Evolutionary conservation across 768 basidiomycete genomes (phyloP), one percentile per base, ranked within the genome.

Genomic region (Tephrocybe sp.): DNA sequence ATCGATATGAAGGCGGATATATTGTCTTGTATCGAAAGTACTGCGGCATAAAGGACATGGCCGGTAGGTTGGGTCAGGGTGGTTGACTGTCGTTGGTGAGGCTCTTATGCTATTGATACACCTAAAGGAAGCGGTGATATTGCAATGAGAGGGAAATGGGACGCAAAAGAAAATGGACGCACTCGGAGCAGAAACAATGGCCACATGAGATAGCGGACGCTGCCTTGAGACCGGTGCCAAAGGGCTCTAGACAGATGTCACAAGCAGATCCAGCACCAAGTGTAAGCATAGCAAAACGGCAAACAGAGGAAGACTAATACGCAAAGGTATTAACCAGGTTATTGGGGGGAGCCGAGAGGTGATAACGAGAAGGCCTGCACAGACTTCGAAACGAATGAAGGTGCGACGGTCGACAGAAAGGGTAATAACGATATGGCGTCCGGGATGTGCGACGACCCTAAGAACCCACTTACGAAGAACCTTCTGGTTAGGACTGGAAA

Each of bases 161-260:
- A n/a, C n/a, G n/a, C n/a, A n/a, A n/a, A 41, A 6, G 38, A 36
- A n/a, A 31, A 6, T n/a, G 11, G 22, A 70, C 75, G 47, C 47
- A 73, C 71, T 62, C 65, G 53, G 68, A 66, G 58, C 84, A 89
- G 66, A 87, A 87, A 48, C 82, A 78, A 62, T 89, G 86, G 15
- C 88, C 88, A 53, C 88, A 90, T 41, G 73, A 52, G 57, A 88
- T 84, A 42, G 80, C 76, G 59, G 83, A 79, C 43, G 86, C 86
- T 7, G 76, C 72, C 61, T 79, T 82, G 39, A 56, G 56, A 42
- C 77, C 78, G 45, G 63, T 63, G 42, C 72, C 72, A 62, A 84
- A 88, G 25, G 68, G 65, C 57, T 89, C 86, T 57, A 84, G 74
- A 68, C 88, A 90, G 60, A 89, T 77, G 68, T 89, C 87, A 75